Evolutionary conservation across 2,329 filamentous ascomycete species (phyloP).

Genomic region (Cladosporium velox): DNA sequence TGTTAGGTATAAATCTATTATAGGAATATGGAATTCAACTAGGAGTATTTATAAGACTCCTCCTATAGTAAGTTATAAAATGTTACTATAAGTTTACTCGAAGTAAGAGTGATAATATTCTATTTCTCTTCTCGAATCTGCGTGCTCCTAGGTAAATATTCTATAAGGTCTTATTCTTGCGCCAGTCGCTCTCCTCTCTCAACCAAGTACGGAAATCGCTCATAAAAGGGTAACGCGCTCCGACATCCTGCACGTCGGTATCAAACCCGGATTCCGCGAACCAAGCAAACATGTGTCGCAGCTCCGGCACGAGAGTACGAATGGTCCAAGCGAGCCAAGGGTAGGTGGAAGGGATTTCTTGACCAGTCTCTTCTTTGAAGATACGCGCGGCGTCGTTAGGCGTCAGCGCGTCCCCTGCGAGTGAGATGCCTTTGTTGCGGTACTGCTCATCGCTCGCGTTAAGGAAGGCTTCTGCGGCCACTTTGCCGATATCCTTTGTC

Average conservation of each 20-base stretch:
- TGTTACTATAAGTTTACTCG: neutral
- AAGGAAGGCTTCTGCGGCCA: constrained; percentile 53
- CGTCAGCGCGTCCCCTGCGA: constrained; percentile 57
- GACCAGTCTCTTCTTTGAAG: constrained; percentile 51
- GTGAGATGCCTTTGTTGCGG: constrained; percentile 47
- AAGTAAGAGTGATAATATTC: neutral
- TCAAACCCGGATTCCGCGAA: constrained; percentile 52
- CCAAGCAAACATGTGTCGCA: constrained; percentile 46
- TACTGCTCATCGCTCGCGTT: constrained; percentile 44
- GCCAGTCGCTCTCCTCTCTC: constrained; percentile 49
- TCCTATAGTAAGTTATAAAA: no score
- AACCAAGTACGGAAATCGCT: constrained; percentile 53
- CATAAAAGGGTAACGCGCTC: constrained; percentile 47
- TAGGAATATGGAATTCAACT: no score
- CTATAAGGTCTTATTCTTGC: constrained; percentile 19
- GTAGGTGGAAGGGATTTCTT: constrained; percentile 45
- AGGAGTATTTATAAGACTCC: no score
- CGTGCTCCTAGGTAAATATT: neutral
- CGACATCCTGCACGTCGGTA: constrained; percentile 48
- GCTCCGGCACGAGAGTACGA: constrained; percentile 38
- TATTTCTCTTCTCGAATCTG: neutral
- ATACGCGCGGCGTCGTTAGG: constrained; percentile 48
- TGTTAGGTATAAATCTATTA: no score
- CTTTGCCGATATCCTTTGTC: constrained; percentile 49
- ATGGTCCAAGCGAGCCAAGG: constrained; percentile 21